Evolutionary conservation across 495 filamentous ascomycete species (phyloP), one percentile per base, ranked within the genome.

Genomic region (Talaromyces proteolyticus): DNA sequence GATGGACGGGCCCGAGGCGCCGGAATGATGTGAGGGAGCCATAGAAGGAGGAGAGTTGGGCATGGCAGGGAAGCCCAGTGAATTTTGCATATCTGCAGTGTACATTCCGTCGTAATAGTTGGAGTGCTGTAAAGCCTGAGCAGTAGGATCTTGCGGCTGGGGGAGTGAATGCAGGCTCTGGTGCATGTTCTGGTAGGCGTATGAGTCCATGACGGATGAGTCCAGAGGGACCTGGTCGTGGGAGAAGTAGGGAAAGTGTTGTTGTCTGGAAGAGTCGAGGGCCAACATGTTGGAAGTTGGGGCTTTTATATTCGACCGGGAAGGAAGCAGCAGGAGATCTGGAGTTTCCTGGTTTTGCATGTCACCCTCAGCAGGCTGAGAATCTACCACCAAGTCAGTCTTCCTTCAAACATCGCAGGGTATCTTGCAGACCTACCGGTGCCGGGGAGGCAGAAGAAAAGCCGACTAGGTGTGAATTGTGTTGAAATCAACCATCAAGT

Each of bases 1-100:
- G 49, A 78, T 73, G 12, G 88, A 91, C 12, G 83, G 79, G 1
- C 78, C 85, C 3, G 89, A 93, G 21, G 86, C 84, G 48, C 85
- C 88, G 53, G 61, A 26, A 3, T 61, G 52, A 19, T 69, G 55
- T 6, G 63, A 62, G 16, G 56, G 53, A 21, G 65, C 49, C 21
- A 65, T 47, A 0, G 67, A 57, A 10, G 69, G 65, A 34, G 70
- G 66, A 17, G 70, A 69, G 4, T 58, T 53, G 7, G 70, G 67
- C 60, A 67, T 58, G n/a, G 63, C 55, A 25, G 68, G 45, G 52
- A 68, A 67, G 45, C 57, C 55, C 44, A 58, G 49, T 14, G 57
- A n/a, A 23, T 70, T 65, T n/a, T 60, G 49, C 19, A 41, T 37
- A 12, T 42, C 17, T 19, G 36, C 23, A 42, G 54, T 49, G 14